These are phyloP conservation scores for Millerago galiae DNA, from an alignment of 805 yeast species.

Conservation along the genomic window DNA sequence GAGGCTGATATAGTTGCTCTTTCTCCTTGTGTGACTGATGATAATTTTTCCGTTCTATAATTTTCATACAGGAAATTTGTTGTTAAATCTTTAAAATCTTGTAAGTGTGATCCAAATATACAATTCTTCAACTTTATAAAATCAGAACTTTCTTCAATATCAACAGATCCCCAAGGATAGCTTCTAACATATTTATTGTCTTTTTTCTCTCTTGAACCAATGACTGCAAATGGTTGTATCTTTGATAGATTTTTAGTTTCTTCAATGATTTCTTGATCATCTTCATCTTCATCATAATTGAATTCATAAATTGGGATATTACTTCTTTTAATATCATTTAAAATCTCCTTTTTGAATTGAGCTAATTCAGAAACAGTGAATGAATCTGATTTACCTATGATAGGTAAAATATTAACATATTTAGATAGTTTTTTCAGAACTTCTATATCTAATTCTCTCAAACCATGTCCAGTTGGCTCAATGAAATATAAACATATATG, in stretches of 20 bases:
- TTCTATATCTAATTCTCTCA: conserved; percentile 65
- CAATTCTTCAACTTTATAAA: conserved; percentile 57
- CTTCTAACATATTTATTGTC: conserved; percentile 51
- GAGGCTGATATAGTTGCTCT: conserved; percentile 7
- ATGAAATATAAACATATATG: conserved; percentile 69
- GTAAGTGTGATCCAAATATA: conserved; percentile 74
- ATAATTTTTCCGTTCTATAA: conserved; percentile 71
- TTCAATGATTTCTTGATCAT: conserved; percentile 60
- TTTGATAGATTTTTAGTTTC: conserved; percentile 57
- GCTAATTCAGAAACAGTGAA: conserved; percentile 56
- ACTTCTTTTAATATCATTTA: conserved; percentile 56
- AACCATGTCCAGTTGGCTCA: conserved; percentile 73
- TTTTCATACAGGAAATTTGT: conserved; percentile 72
- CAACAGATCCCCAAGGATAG: conserved; percentile 72
- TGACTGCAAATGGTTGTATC: conserved; percentile 71
- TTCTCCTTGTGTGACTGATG: conserved; percentile 40
- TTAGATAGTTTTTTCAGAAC: conserved; percentile 66
- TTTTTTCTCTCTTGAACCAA: conserved; percentile 55
- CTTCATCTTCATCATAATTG: conserved; percentile 65
- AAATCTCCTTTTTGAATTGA: conserved; percentile 53
- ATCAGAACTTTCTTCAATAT: conserved; percentile 46
- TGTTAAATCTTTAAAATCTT: conserved; percentile 75
- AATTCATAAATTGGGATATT: conserved; percentile 74
- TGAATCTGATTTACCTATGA: conserved; percentile 65
- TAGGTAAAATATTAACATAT: conserved; percentile 68